Evolutionary conservation across 495 filamentous ascomycete genomes (phyloP).

Genomic region (Podospora appendiculata): DNA sequence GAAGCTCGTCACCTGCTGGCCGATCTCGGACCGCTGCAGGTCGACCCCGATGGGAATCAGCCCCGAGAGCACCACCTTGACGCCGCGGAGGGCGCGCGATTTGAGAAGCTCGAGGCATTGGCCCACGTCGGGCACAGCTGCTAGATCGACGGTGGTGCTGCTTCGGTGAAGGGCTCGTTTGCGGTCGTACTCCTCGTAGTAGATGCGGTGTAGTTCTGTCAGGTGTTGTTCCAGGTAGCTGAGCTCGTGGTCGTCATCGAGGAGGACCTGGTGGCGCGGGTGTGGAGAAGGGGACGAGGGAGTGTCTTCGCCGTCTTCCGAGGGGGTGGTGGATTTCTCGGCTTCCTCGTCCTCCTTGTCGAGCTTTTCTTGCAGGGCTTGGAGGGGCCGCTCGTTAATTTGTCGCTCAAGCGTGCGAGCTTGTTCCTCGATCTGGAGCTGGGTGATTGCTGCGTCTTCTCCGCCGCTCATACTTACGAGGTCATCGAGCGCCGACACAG

Average conservation of each 20-base stretch:
- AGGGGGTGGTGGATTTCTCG: slow-evolving; percentile 38
- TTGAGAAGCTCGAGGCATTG: slow-evolving; percentile 75
- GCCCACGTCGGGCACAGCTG: slow-evolving; percentile 77
- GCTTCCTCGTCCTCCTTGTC: slow-evolving; percentile 72
- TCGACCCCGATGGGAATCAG: slow-evolving; percentile 77
- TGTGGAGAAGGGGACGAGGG: slow-evolving; percentile 32
- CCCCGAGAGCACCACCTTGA: slow-evolving; percentile 77
- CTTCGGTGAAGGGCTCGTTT: slow-evolving; percentile 2
- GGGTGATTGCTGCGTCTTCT: slow-evolving; percentile 61
- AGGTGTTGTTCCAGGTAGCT: slow-evolving; percentile 65
- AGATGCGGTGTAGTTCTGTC: slow-evolving; percentile 62
- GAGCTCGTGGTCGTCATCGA: slow-evolving; percentile 79
- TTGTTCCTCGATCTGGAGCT: slow-evolving; percentile 73
- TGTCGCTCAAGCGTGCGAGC: slow-evolving; percentile 81
- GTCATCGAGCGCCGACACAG: slow-evolving; percentile 59
- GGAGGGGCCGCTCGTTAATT: slow-evolving; percentile 75
- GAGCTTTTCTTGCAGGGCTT: slow-evolving; percentile 80
- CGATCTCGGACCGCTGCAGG: slow-evolving; percentile 67
- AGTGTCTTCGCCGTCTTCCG: slow-evolving; percentile 22
- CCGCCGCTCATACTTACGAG: slow-evolving; percentile 68
- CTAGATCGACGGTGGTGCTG: slow-evolving; percentile 45
- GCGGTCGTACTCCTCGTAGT: slow-evolving; percentile 70
- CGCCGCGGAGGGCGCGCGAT: slow-evolving; percentile 55
- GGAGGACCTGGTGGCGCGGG: slow-evolving; percentile 66
- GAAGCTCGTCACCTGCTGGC: slow-evolving; percentile 74